phyloP scores from a whole-genome alignment of 2,329 filamentous ascomycete genomes.

The Colletotrichum sp. region DNA sequence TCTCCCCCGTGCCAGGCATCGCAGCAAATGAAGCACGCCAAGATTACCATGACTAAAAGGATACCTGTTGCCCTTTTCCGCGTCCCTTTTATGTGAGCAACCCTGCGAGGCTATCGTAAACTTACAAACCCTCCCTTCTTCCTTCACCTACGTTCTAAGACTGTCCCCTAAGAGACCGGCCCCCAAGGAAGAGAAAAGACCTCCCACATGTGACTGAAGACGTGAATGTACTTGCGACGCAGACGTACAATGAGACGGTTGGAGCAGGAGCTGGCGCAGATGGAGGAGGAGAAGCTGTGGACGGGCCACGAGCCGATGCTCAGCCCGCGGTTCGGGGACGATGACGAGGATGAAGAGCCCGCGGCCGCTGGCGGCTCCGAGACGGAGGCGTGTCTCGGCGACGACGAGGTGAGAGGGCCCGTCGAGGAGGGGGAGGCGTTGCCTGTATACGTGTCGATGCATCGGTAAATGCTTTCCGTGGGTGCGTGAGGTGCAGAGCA shows the following conservation, averaged over 20 bases:
- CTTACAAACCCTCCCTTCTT: background rate
- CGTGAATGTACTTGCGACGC: constrained; percentile 20
- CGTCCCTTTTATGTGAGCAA: background rate
- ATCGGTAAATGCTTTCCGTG: background rate
- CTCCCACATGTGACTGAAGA: background rate
- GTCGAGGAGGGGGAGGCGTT: background rate
- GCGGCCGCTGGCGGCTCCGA: constrained; percentile 5
- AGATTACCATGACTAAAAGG: constrained; percentile 17
- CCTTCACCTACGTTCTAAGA: background rate
- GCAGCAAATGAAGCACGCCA: constrained; percentile 9
- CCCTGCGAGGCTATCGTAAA: background rate
- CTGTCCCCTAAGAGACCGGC: background rate
- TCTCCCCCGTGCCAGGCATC: constrained; percentile 10
- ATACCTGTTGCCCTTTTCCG: background rate
- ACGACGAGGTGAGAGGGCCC: background rate
- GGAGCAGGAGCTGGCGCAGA: background rate
- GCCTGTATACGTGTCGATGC: constrained; percentile 16
- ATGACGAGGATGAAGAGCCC: background rate
- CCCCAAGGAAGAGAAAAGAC: background rate
- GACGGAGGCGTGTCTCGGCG: constrained; percentile 13
- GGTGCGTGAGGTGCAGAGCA: background rate
- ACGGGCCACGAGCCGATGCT: background rate
- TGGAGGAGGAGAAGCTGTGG: constrained; percentile 13
- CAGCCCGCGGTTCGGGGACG: background rate
- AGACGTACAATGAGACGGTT: constrained; percentile 12